A percentile compares a stretch with the other conserved stretches of the same genome.
phyloP scores from a whole-genome alignment of 805 yeast species.

The Candida chilensis region DNA sequence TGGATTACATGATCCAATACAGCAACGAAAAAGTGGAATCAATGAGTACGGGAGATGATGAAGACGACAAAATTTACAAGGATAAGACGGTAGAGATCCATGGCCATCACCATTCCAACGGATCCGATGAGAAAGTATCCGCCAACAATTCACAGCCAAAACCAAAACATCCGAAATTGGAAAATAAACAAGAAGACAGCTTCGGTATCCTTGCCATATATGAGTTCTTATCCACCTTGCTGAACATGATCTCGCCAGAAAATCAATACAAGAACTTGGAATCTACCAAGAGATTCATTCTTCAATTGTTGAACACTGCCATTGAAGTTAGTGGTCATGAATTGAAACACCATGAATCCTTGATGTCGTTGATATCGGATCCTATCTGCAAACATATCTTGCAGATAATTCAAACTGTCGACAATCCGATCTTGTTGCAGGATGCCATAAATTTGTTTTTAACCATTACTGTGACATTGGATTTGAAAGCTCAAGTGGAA shows the following conservation, averaged over 20 bases:
- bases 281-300: constrained; percentile 74
- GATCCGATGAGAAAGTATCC: too few species aligned
- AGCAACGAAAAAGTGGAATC: too few species aligned
- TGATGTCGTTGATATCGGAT: constrained; percentile 64
- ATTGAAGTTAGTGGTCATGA: constrained; percentile 72
- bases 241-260: constrained; percentile 74
- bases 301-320: constrained; percentile 66
- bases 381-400: constrained; percentile 80
- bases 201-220: constrained; percentile 71
- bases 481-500: constrained; percentile 77
- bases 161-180: too few species aligned
- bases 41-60: too few species aligned
- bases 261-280: constrained; percentile 83
- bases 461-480: constrained; percentile 60
- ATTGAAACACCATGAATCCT: constrained; percentile 51
- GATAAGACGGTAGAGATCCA: too few species aligned
- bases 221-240: constrained; percentile 66
- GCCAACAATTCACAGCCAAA: too few species aligned
- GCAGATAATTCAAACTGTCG: constrained; percentile 66
- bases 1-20: too few species aligned
- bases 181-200: too few species aligned
- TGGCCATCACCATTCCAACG: too few species aligned
- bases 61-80: too few species aligned
- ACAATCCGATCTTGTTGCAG: constrained; percentile 64
- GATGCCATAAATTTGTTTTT: constrained; percentile 70